phyloP scores from a whole-genome alignment of 768 basidiomycete species.

The Amanita rubescens region DNA sequence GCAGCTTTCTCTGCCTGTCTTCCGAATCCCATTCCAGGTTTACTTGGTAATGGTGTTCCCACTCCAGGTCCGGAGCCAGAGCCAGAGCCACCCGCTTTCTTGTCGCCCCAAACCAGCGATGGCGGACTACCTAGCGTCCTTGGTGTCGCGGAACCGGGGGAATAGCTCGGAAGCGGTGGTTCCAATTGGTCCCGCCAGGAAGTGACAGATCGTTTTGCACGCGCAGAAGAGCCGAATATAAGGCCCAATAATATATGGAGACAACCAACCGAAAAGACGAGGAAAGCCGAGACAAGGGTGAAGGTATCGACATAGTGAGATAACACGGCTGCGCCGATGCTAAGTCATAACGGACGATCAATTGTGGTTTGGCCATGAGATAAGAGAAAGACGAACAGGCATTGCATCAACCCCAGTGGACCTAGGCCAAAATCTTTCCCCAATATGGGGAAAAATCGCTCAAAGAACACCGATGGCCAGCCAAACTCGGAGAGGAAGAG shows the following conservation, averaged over 20 bases:
- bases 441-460: constrained; percentile 79
- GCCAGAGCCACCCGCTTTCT: background rate
- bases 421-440: constrained; percentile 82
- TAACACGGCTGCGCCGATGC: constrained; percentile 64
- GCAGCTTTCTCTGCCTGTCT: constrained; percentile 72
- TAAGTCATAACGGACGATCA: constrained; percentile 15
- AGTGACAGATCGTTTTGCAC: constrained; percentile 53
- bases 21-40: constrained; percentile 57
- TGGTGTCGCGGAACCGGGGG: constrained; percentile 27
- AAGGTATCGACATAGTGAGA: constrained; percentile 82
- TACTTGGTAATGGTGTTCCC: background rate
- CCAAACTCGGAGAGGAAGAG: constrained; percentile 80
- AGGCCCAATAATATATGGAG: constrained; percentile 76
- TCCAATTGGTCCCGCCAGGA: constrained; percentile 54
- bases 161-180: constrained; percentile 44
- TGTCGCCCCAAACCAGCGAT: constrained; percentile 25
- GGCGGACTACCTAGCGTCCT: constrained; percentile 17
- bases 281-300: constrained; percentile 85
- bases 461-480: constrained; percentile 74
- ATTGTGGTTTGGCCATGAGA: background rate
- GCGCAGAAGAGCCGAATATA: constrained; percentile 59
- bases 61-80: background rate
- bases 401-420: constrained; percentile 81
- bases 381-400: constrained; percentile 41
- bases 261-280: constrained; percentile 89